Conservation (phyloP, 805 yeast species). For the Lipomyces mesembrius region DNA sequence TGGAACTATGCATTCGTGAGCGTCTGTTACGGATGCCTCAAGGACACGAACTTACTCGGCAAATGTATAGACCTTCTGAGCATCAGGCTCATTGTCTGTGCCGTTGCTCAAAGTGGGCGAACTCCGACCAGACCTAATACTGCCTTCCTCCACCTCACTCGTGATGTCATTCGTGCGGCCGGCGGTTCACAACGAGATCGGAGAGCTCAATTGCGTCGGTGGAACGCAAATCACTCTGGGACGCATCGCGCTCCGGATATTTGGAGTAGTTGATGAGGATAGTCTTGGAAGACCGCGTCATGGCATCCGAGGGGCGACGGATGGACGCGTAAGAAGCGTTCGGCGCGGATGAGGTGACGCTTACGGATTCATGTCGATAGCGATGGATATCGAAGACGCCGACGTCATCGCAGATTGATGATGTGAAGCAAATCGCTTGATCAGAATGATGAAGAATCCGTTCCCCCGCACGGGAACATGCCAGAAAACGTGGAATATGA, state of each 20-base stretch:
- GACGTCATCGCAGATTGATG: neutral
- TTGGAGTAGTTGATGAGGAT: neutral
- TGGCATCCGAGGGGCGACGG: conserved; percentile 12
- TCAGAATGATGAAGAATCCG: too few relatives aligned
- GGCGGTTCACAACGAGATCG: neutral
- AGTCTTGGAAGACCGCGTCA: conserved; percentile 11
- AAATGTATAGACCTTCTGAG: neutral
- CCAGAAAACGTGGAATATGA: too few relatives aligned
- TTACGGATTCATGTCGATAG: neutral
- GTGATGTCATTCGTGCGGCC: neutral
- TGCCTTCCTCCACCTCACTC: neutral
- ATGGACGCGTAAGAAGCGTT: neutral
- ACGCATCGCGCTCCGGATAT: neutral
- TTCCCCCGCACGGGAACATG: too few relatives aligned
- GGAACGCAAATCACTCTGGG: neutral
- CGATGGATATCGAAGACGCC: neutral
- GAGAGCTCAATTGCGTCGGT: conserved; percentile 13
- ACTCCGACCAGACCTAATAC: neutral
- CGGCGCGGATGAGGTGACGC: neutral
- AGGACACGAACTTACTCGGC: neutral
- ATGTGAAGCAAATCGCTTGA: too few relatives aligned
- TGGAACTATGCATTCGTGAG: conserved; percentile 12
- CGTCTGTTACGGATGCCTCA: neutral
- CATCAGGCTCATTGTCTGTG: neutral
- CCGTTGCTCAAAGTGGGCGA: neutral